Percentiles rank a stretch among this genome's conserved stretches.
These are phyloP conservation scores for Trametes versicolor DNA, from an alignment of 1,284 basidiomycete genomes.

Conservation along the genomic window DNA sequence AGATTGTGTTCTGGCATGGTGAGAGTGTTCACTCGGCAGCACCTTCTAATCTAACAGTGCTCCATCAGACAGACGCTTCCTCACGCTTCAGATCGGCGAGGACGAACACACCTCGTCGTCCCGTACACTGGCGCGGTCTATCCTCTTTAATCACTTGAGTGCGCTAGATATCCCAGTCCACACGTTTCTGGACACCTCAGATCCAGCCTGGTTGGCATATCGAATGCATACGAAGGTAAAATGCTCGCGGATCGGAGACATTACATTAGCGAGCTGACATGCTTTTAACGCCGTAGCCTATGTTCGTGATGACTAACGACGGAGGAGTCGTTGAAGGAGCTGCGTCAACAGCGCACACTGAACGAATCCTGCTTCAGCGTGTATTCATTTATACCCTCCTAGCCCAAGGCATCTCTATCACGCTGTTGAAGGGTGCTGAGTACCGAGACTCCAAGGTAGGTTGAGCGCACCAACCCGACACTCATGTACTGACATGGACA, in stretches of 20 bases:
- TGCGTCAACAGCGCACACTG: slow-evolving; percentile 33
- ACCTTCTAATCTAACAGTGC: neutral
- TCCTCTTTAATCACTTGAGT: slow-evolving; percentile 61
- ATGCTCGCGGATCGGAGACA: neutral
- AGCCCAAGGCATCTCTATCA: slow-evolving; percentile 58
- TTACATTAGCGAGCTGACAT: slow-evolving; percentile 16
- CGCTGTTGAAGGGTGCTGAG: slow-evolving; percentile 59
- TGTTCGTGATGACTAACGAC: slow-evolving; percentile 71
- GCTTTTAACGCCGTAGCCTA: slow-evolving; percentile 55
- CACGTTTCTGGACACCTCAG: slow-evolving; percentile 54
- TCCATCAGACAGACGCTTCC: slow-evolving; percentile 51
- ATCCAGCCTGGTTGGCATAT: slow-evolving; percentile 61
- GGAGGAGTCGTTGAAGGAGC: slow-evolving; percentile 48
- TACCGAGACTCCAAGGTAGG: slow-evolving; percentile 72
- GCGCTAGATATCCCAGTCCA: slow-evolving; percentile 53
- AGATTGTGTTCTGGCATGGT: slow-evolving; percentile 73
- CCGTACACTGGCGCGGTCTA: slow-evolving; percentile 58
- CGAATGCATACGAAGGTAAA: slow-evolving; percentile 52
- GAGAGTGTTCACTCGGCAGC: neutral
- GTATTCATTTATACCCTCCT: slow-evolving; percentile 59
- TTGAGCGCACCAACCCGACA: neutral
- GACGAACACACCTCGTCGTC: slow-evolving; percentile 52
- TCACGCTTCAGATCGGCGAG: slow-evolving; percentile 50
- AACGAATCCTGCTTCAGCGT: slow-evolving; percentile 57
- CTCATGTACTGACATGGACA: neutral